phyloP scores from a whole-genome alignment of 352 stramenopile species.

The Aphanomyces euteiches region DNA sequence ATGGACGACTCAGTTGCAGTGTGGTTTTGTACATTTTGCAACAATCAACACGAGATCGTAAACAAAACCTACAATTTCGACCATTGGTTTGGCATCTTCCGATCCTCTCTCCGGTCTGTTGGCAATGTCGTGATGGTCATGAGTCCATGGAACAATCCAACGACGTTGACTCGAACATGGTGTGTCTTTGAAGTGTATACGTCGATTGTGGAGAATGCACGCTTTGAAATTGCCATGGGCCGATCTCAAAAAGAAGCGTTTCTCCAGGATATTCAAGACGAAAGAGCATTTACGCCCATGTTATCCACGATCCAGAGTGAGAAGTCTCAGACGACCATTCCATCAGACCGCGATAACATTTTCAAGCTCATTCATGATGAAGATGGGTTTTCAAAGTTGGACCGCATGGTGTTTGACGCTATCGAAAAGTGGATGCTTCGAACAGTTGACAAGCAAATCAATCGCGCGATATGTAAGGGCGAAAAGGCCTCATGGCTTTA shows the following conservation, averaged over 20 bases:
- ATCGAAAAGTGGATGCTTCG: not conserved
- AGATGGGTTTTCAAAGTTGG: not conserved
- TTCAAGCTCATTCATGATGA: slow-evolving; percentile 2
- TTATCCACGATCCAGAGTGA: not conserved
- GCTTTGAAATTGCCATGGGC: slow-evolving; percentile 10
- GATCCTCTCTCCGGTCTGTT: not conserved
- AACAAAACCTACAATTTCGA: not conserved
- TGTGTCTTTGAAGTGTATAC: slow-evolving; percentile 17
- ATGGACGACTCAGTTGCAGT: not conserved
- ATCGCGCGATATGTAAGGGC: not conserved
- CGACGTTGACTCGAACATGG: not conserved
- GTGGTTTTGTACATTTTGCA: slow-evolving; percentile 20
- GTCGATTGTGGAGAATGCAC: not conserved
- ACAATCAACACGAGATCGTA: slow-evolving; percentile 16
- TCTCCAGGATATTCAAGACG: not conserved
- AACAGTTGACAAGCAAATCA: not conserved
- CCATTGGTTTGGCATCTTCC: not conserved
- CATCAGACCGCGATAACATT: slow-evolving; percentile 10
- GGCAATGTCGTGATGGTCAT: slow-evolving; percentile 18
- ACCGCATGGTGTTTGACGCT: not conserved
- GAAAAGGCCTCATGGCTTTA: not conserved
- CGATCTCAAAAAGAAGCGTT: not conserved
- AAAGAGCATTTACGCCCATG: not conserved
- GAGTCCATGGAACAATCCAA: slow-evolving; percentile 10
- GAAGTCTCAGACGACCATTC: not conserved